Evolutionary conservation across 1,139 yeast genomes (phyloP).

Genomic region (Suhomyces ambrosiae): DNA sequence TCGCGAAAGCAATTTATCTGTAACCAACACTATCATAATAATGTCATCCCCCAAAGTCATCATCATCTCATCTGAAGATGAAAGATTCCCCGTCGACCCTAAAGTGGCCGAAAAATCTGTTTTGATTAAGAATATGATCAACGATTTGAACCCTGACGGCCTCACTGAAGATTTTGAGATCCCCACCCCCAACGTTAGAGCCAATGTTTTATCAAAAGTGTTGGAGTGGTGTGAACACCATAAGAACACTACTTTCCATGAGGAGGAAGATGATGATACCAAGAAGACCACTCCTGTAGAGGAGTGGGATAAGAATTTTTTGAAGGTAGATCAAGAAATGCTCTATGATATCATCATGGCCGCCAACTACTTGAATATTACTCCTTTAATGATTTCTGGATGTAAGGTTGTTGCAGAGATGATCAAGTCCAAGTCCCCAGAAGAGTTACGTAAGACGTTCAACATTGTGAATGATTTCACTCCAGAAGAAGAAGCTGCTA

Average conservation of each 20-base stretch:
- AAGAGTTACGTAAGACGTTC: constrained; percentile 93
- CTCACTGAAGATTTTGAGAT: constrained; percentile 73
- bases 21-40: constrained; percentile 4
- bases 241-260: constrained; percentile 76
- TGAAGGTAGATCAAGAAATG: constrained; percentile 98
- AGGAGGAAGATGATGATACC: constrained; percentile 74
- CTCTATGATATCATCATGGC: constrained; percentile 94
- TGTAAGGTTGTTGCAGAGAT: constrained; percentile 98
- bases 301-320: constrained; percentile 95
- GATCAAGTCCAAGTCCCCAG: constrained; percentile 96
- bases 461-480: constrained; percentile 95
- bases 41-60: constrained; percentile 50
- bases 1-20: constrained; percentile 1
- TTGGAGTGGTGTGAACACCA: constrained; percentile 98
- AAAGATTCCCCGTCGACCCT: constrained; percentile 70
- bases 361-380: constrained; percentile 92
- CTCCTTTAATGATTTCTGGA: constrained; percentile 91
- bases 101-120: constrained; percentile 90
- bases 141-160: constrained; percentile 69
- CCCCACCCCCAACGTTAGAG: constrained; percentile 89
- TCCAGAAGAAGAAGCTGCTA: constrained; percentile 98
- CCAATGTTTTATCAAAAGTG: constrained; percentile 85
- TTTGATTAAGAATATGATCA: constrained; percentile 86
- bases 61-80: constrained; percentile 73
- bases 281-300: constrained; percentile 78